A percentile compares a stretch with the other conserved stretches of the same genome.
phyloP scores from a whole-genome alignment of 2,329 filamentous ascomycete species.

The Aspergillus sp. region DNA sequence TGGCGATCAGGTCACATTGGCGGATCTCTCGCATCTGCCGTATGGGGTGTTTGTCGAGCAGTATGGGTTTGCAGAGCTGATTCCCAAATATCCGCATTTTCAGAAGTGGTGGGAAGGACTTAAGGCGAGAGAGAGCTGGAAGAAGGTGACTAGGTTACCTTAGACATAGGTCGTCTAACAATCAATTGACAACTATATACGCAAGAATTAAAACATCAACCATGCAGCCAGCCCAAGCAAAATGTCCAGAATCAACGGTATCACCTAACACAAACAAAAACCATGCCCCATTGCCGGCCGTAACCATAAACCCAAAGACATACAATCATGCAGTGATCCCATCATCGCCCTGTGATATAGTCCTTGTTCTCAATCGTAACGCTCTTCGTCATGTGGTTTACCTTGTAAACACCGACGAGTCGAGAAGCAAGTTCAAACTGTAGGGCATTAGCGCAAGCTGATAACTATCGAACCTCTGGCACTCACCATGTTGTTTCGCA shows the following conservation, averaged over 20 bases:
- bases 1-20: conserved; percentile 16
- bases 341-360: conserved; percentile 55
- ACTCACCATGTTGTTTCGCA: conserved; percentile 87
- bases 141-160: background rate
- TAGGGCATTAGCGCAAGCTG: conserved; percentile 8
- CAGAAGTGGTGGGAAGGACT: conserved; percentile 15
- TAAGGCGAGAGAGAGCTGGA: conserved; percentile 13
- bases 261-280: no score
- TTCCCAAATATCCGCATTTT: conserved; percentile 10
- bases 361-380: conserved; percentile 84
- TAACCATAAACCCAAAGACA: background rate
- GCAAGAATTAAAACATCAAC: background rate
- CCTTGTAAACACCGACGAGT: conserved; percentile 97
- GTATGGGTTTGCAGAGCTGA: conserved; percentile 12
- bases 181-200: background rate
- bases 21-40: conserved; percentile 14
- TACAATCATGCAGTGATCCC: background rate
- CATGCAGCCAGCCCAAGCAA: background rate
- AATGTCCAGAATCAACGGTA: background rate
- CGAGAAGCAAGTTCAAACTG: conserved; percentile 90
- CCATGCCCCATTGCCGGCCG: background rate
- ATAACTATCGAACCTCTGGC: background rate
- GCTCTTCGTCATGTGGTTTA: conserved; percentile 97
- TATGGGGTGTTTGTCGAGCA: conserved; percentile 10
- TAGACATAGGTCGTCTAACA: background rate